Conservation (phyloP, 805 yeast genomes). For the Saccharomyces mikatae region DNA sequence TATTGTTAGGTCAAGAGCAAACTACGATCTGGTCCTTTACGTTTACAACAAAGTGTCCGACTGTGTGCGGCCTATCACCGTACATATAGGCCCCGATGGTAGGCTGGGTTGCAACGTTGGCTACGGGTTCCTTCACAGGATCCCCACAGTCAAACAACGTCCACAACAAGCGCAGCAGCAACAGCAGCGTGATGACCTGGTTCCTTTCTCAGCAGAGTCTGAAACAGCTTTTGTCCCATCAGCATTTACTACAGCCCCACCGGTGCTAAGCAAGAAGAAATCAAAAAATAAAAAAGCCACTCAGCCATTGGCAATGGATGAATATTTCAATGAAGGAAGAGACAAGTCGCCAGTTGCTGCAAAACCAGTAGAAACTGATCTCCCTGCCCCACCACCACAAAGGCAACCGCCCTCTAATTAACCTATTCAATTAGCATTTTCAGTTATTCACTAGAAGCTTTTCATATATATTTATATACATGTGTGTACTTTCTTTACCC, state of each 20-base stretch:
- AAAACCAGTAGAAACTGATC: background rate
- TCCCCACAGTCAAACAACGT: constrained; percentile 44
- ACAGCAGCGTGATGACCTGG: background rate
- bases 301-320: constrained; percentile 15
- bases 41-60: constrained; percentile 88
- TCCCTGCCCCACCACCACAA: constrained; percentile 9
- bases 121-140: constrained; percentile 76
- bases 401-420: background rate
- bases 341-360: constrained; percentile 14
- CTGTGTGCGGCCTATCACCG: constrained; percentile 76
- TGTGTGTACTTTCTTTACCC: background rate
- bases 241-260: constrained; percentile 5
- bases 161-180: constrained; percentile 1
- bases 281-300: constrained; percentile 6
- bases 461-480: background rate
- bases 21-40: constrained; percentile 44
- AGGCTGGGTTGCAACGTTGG: constrained; percentile 92
- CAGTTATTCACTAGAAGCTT: background rate
- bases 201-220: background rate
- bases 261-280: constrained; percentile 13
- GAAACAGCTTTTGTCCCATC: constrained; percentile 1
- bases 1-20: constrained; percentile 48
- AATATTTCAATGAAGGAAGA: constrained; percentile 29
- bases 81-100: constrained; percentile 76
- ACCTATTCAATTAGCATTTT: background rate